These are phyloP conservation scores for Aegilops sharonensis DNA, from an alignment of 176 grass and related monocot species.

Conservation along the genomic window DNA sequence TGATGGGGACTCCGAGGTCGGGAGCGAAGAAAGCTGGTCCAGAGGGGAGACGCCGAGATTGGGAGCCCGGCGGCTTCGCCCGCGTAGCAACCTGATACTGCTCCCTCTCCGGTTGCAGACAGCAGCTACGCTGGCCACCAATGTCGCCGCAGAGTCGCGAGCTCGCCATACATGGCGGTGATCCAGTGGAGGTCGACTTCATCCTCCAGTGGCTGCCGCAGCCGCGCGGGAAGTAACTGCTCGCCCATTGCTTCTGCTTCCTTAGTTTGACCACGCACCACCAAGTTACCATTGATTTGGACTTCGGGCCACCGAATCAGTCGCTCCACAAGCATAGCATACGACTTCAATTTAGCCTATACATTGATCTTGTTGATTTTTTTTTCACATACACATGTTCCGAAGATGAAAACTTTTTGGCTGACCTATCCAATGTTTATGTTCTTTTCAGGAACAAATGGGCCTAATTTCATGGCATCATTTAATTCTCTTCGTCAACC, in stretches of 20 bases:
- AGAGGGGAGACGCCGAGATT: background rate
- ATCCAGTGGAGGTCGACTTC: background rate
- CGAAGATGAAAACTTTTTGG: background rate
- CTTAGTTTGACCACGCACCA: background rate
- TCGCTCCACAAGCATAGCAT: background rate
- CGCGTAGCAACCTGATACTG: background rate
- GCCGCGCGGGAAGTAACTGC: background rate
- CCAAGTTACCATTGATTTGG: background rate
- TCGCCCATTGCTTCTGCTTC: background rate
- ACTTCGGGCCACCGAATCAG: background rate
- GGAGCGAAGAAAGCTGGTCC: too few relatives aligned
- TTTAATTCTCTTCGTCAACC: conserved; percentile 10
- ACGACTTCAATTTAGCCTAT: too few relatives aligned
- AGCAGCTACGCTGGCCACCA: background rate
- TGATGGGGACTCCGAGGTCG: too few relatives aligned
- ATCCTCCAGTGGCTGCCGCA: background rate
- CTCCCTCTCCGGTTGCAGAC: background rate
- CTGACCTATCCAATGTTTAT: background rate
- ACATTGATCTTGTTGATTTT: too few relatives aligned
- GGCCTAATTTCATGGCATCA: background rate
- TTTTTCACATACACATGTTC: too few relatives aligned
- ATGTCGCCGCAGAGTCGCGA: background rate
- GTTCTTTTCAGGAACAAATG: conserved; percentile 26
- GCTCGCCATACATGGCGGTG: background rate
- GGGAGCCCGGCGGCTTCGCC: background rate